Base-by-base conservation (phyloP, 331 rosid genomes). In the Malus hybrid region DNA sequence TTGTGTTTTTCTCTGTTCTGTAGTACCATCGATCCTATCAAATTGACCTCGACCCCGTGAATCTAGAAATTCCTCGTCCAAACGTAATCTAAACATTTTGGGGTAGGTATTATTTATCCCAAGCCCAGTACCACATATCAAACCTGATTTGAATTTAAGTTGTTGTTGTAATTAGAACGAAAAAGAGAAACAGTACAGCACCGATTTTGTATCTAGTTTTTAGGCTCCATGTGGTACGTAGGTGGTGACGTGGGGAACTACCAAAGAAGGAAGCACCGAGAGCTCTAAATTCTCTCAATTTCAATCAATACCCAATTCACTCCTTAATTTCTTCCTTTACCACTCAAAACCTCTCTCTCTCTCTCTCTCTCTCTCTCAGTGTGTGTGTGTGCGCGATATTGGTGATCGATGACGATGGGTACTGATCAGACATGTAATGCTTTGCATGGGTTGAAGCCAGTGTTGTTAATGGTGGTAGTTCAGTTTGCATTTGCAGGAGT, bases 401-500 rank as follows among this genome's bases (percentile, higher is more conserved):
- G n/a, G 56, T 52, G n/a, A 52, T 16, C 57, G 20, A 6, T 36
- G 32, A 9, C 32, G 22, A 71, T 34, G 66, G 66, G 66, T 9
- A 15, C 20, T 63, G 57, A 6, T 48, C 36, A 70, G 74, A 44
- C 6, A 28, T 56, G 42, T 6, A 34, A 14, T 28, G 79, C 30
- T 33, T 6, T 75, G 69, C 42, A 81, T 15, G 88, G 72, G 3
- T 24, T 85, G 60, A 93, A 80, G 72, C 88, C 93, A 0, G 74
- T 66, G 7, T 7, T 87, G 73, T 19, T 87, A 4, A 93, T 93
- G 98, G 65, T 87, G 56, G 0, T 79, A n/a, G 85, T 76, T 65
- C 98, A 93, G 66, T 7, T 88, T 3, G 9, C 84, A 33, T 87
- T 77, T 63, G 88, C 89, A 0, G 93, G 85, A 6, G 80, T 84